phyloP scores from a whole-genome alignment of 495 filamentous ascomycete species.

The Aspergillus nanangensis region DNA sequence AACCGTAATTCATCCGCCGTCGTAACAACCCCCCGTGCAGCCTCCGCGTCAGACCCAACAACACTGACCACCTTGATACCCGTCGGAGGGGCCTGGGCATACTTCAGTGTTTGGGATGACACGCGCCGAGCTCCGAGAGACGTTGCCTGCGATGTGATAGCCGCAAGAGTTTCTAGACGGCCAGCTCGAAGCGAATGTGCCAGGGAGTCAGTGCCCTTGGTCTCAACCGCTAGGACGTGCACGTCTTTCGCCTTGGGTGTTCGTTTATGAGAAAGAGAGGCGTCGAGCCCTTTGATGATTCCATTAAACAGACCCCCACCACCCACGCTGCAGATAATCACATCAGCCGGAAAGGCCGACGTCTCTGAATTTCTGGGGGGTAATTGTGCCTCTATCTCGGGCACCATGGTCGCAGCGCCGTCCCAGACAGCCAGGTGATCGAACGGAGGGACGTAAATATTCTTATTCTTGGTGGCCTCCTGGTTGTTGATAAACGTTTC shows the following conservation, averaged over 20 bases:
- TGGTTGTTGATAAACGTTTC: slow-evolving; percentile 46
- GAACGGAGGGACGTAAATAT: slow-evolving; percentile 64
- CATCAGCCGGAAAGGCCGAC: slow-evolving; percentile 46
- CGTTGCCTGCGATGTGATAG: slow-evolving; percentile 74
- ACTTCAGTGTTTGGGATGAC: slow-evolving; percentile 60
- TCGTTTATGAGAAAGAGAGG: slow-evolving; percentile 20
- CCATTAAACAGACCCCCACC: slow-evolving; percentile 85
- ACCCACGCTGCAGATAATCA: slow-evolving; percentile 75
- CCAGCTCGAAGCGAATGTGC: slow-evolving; percentile 51
- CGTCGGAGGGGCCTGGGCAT: slow-evolving; percentile 35
- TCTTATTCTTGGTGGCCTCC: slow-evolving; percentile 53
- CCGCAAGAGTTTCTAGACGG: slow-evolving; percentile 54
- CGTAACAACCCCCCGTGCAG: slow-evolving; percentile 63
- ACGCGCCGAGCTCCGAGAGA: slow-evolving; percentile 71
- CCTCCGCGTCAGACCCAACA: slow-evolving; percentile 72
- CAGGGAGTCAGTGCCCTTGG: slow-evolving; percentile 68
- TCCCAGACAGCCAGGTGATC: slow-evolving; percentile 78
- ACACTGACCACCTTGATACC: slow-evolving; percentile 51
- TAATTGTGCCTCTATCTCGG: slow-evolving; percentile 62
- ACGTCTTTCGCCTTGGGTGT: slow-evolving; percentile 19
- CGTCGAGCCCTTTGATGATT: slow-evolving; percentile 61
- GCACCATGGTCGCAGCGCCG: slow-evolving; percentile 63
- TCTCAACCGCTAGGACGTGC: slow-evolving; percentile 72
- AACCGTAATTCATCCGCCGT: slow-evolving; percentile 75
- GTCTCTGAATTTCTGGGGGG: slow-evolving; percentile 14